These are phyloP conservation scores for Mucor plumbeus DNA, from an alignment of 371 early-diverging fungal species.

Conservation along the genomic window DNA sequence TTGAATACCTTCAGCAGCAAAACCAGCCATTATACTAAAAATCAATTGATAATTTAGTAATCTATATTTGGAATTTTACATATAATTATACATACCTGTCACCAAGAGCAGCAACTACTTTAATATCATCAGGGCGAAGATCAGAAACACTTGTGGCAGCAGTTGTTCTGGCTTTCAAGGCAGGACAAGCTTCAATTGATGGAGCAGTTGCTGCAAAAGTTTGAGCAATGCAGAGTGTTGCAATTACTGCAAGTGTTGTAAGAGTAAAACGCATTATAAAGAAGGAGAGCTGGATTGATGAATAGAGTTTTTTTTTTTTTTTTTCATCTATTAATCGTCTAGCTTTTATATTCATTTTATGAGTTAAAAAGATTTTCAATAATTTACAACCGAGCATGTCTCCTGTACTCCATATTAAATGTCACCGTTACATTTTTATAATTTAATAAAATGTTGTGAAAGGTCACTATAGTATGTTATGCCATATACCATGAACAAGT, in stretches of 20 bases:
- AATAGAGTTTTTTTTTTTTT: not conserved
- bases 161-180: constrained; percentile 32
- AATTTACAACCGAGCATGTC: not conserved
- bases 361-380: not conserved
- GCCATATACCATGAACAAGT: not conserved
- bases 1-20: constrained; percentile 55
- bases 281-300: not conserved
- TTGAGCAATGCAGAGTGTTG: constrained; percentile 3
- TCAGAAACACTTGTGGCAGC: constrained; percentile 40
- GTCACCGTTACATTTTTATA: not conserved
- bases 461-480: not conserved
- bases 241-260: constrained; percentile 3
- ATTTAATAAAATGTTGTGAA: not conserved
- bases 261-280: constrained; percentile 5
- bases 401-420: not conserved
- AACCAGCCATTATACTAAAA: constrained; percentile 68
- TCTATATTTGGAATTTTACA: not conserved
- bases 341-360: not conserved
- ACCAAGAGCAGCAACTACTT: constrained; percentile 66
- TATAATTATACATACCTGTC: constrained; percentile 48
- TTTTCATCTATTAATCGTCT: not conserved
- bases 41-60: not conserved
- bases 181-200: constrained; percentile 36
- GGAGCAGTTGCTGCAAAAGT: constrained; percentile 6
- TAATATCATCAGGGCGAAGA: constrained; percentile 65